These are phyloP conservation scores for Orbilia quercus DNA, from an alignment of 2,329 filamentous ascomycete genomes.

Conservation along the genomic window DNA sequence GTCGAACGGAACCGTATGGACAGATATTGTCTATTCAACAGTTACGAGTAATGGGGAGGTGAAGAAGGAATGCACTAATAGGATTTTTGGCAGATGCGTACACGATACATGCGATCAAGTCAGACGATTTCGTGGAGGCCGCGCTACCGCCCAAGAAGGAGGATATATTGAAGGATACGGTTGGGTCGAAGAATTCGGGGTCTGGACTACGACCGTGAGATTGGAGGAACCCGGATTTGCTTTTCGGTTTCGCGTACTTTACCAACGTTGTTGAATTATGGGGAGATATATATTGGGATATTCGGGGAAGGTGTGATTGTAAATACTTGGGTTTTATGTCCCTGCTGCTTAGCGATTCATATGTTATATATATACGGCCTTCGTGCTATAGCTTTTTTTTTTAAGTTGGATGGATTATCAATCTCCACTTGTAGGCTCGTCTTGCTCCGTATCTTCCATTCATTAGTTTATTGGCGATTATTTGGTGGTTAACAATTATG, in stretches of 20 bases:
- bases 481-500: too few relatives aligned
- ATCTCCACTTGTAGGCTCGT: not conserved
- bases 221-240: not conserved
- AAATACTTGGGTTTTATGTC: not conserved
- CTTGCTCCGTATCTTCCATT: too few relatives aligned
- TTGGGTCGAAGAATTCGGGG: conserved; percentile 11
- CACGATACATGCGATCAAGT: conserved; percentile 85
- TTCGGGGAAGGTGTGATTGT: not conserved
- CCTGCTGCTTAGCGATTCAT: conserved; percentile 10
- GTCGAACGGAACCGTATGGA: not conserved
- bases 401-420: not conserved
- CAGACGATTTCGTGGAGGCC: conserved; percentile 97
- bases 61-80: not conserved
- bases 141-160: conserved; percentile 74
- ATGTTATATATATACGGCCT: conserved; percentile 16
- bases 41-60: not conserved
- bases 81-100: conserved; percentile 69
- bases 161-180: conserved; percentile 62
- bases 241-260: not conserved
- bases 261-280: too few relatives aligned
- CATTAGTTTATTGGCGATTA: too few relatives aligned
- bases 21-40: not conserved
- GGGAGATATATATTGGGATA: too few relatives aligned
- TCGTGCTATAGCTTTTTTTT: not conserved
- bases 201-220: conserved; percentile 24